Conservation (phyloP, 768 basidiomycete species). For the Myochromella boudieri region DNA sequence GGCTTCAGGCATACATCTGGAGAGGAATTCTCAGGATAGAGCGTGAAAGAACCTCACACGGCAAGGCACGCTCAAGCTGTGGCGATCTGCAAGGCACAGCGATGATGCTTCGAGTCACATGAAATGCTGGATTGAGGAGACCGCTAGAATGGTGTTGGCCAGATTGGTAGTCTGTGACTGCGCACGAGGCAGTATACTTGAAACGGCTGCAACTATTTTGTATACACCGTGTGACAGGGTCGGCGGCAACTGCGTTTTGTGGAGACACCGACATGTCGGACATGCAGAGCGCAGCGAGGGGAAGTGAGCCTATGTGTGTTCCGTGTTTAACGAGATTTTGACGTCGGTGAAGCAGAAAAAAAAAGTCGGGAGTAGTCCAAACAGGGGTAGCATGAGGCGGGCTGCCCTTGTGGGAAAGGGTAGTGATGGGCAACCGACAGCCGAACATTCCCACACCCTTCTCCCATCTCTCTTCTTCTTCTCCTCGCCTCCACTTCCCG, state of each 20-base stretch:
- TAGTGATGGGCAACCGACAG: constrained; percentile 42
- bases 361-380: constrained; percentile 23
- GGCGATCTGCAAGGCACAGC: not conserved
- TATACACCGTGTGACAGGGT: not conserved
- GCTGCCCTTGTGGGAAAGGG: constrained; percentile 39
- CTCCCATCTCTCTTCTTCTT: constrained; percentile 27
- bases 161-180: constrained; percentile 1
- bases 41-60: too few species aligned
- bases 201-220: not conserved
- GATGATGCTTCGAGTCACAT: not conserved
- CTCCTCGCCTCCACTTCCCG: constrained; percentile 20
- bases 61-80: too few species aligned
- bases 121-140: not conserved
- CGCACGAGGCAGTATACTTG: constrained; percentile 1
- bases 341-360: constrained; percentile 15
- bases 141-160: constrained; percentile 2
- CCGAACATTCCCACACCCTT: constrained; percentile 22
- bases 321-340: too few species aligned
- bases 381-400: constrained; percentile 36
- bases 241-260: too few species aligned
- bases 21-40: too few species aligned
- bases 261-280: too few species aligned
- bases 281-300: too few species aligned
- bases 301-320: too few species aligned
- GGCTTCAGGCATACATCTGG: too few species aligned